Base-by-base conservation (phyloP, 306 rosid genomes). In the Rubus parviflorus region DNA sequence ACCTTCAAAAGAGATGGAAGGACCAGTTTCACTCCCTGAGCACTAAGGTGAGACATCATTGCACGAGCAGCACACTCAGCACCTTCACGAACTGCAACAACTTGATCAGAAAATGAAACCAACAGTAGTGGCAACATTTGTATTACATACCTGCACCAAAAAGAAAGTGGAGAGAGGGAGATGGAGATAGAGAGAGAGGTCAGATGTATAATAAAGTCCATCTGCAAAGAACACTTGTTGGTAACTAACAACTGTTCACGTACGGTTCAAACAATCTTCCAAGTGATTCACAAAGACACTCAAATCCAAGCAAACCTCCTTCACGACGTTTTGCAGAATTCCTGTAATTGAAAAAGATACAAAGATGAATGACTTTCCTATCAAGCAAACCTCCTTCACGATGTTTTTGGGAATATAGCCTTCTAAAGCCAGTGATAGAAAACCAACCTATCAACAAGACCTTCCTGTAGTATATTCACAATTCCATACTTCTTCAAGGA, bases 1-100 rank as follows among this genome's bases (percentile, higher is more conserved):
- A 95, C 98, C 97, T 95, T 92, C 75, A 95, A 80, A 82, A 95
- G 95, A 79, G 98, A 92, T 53, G 98, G 98, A 75, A 95, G 97
- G 76, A 95, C 98, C 88, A 95, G 97, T 88, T 95, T 95, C 83
- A 95, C 98, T 71, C 98, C 98, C 75, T 92, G 97, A 72, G 96
- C 97, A 74, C 85, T 92, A 85, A 95, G 98, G 76, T 90, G 97
- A 60, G 98, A 87, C 98, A 95, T 95, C 98, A 92, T 95, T 82
- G 98, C 95, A 61, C 98, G 98, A 66, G 98, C 98, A 37, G 98
- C 97, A 82, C 97, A 70, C 84, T 95, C 98, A 62, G 97, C 93
- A 83, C 92, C 97, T 30, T 95, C 98, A 74, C 98, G 97, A 70
- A 95, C 97, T 35, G 97, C 97, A 68, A 86, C 88, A 82, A 95